These are phyloP conservation scores for Tothia fuscella DNA, from an alignment of 2,329 filamentous ascomycete species.

Conservation along the genomic window DNA sequence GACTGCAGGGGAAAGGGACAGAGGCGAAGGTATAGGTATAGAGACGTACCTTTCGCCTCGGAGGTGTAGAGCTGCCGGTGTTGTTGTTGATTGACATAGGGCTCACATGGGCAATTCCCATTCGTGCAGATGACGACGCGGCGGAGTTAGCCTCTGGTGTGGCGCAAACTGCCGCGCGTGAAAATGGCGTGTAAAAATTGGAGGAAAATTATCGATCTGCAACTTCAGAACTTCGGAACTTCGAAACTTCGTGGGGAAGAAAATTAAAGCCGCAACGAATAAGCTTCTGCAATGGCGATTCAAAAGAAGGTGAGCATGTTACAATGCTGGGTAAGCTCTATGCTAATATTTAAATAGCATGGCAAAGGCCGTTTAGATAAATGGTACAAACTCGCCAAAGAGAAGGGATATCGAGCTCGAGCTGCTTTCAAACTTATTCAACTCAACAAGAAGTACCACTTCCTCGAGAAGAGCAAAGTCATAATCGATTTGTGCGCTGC, in stretches of 20 bases:
- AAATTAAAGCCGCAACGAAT: too few relatives aligned
- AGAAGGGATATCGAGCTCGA: slow-evolving; percentile 90
- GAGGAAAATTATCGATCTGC: too few relatives aligned
- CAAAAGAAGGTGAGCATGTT: slow-evolving; percentile 63
- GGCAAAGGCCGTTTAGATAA: slow-evolving; percentile 97
- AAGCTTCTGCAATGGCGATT: slow-evolving; percentile 63
- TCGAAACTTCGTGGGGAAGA: neutral
- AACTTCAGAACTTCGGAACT: neutral
- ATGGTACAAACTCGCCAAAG: slow-evolving; percentile 97
- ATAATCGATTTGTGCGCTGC: slow-evolving; percentile 95
- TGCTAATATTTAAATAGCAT: slow-evolving; percentile 39
- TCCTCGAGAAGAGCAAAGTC: slow-evolving; percentile 93
- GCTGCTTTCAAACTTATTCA: slow-evolving; percentile 9
- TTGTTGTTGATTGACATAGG: too few relatives aligned
- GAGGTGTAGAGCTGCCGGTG: too few relatives aligned
- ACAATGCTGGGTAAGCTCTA: slow-evolving; percentile 8
- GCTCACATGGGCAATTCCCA: too few relatives aligned
- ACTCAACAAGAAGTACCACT: slow-evolving; percentile 98
- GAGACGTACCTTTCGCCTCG: too few relatives aligned
- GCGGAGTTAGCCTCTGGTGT: too few relatives aligned
- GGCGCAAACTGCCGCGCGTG: too few relatives aligned
- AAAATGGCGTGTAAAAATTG: too few relatives aligned
- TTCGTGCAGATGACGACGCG: too few relatives aligned
- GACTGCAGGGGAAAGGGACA: too few relatives aligned
- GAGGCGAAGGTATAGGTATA: too few relatives aligned